phyloP scores from a whole-genome alignment of 2,329 filamentous ascomycete species.

The Penicillium sp. region DNA sequence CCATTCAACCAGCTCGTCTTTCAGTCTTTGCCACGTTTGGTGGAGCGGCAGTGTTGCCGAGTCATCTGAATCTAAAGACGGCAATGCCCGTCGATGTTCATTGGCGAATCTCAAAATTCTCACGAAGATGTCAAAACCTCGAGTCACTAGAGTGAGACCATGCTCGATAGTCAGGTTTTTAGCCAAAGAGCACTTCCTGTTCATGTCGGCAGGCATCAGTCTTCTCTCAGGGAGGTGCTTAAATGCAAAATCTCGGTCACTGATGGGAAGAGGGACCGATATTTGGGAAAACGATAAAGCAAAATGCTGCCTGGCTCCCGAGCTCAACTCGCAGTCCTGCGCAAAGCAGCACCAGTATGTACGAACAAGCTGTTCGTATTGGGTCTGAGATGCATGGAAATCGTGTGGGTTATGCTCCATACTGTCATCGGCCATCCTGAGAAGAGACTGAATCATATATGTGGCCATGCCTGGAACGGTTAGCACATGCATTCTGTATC shows the following conservation, averaged over 20 bases:
- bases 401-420: conserved; percentile 35
- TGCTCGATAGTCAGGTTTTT: conserved; percentile 29
- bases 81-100: conserved; percentile 29
- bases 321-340: conserved; percentile 36
- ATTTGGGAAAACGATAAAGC: conserved; percentile 36
- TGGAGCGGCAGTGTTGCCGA: conserved; percentile 14
- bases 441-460: conserved; percentile 36
- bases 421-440: conserved; percentile 35
- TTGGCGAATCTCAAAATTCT: conserved; percentile 35
- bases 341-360: conserved; percentile 38
- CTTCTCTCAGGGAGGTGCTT: conserved; percentile 21
- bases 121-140: conserved; percentile 36
- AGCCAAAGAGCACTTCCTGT: conserved; percentile 16
- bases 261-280: conserved; percentile 33
- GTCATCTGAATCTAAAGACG: conserved; percentile 15
- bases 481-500: not conserved
- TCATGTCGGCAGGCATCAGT: conserved; percentile 30
- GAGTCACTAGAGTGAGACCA: conserved; percentile 33
- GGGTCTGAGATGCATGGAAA: conserved; percentile 29
- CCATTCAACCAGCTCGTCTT: conserved; percentile 34
- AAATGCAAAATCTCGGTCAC: conserved; percentile 35
- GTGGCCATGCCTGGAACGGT: conserved; percentile 32
- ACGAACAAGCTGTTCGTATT: conserved; percentile 36
- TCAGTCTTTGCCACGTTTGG: conserved; percentile 28
- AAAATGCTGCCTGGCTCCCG: conserved; percentile 35